Conservation (phyloP, 176 grass and related monocot genomes). For the Musa schizocarpa region DNA sequence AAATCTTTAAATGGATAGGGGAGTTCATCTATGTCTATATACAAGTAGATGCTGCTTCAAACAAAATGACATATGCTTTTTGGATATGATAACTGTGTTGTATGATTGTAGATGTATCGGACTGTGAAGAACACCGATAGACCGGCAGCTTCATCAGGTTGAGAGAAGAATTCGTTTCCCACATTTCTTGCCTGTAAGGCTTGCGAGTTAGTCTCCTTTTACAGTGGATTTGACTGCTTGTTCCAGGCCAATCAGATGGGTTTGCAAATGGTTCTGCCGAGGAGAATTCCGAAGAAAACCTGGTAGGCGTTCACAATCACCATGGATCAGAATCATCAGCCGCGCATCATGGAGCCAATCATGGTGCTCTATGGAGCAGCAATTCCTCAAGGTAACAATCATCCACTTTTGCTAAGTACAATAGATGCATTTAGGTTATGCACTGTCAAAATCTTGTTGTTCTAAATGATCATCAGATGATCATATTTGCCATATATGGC, state of each 20-base stretch:
- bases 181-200: neutral
- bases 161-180: neutral
- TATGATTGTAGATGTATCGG: conserved; percentile 69
- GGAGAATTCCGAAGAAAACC: conserved; percentile 60
- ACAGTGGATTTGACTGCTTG: neutral
- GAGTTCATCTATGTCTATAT: too few relatives aligned
- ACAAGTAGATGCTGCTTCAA: neutral
- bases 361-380: conserved; percentile 45
- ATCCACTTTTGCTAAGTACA: neutral
- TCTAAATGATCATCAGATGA: too few relatives aligned
- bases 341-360: conserved; percentile 28
- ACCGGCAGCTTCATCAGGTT: conserved; percentile 41
- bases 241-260: conserved; percentile 42
- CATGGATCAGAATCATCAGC: conserved; percentile 57
- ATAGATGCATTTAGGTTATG: neutral
- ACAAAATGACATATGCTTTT: too few relatives aligned
- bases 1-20: too few relatives aligned
- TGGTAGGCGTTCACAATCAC: conserved; percentile 34
- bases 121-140: conserved; percentile 85
- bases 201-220: neutral
- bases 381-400: conserved; percentile 56
- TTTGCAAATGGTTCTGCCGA: conserved; percentile 8
- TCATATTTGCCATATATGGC: too few relatives aligned
- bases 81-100: too few relatives aligned
- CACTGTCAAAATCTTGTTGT: too few relatives aligned